Conservation (phyloP, 768 basidiomycete genomes). For the Butyriboletus loyo region DNA sequence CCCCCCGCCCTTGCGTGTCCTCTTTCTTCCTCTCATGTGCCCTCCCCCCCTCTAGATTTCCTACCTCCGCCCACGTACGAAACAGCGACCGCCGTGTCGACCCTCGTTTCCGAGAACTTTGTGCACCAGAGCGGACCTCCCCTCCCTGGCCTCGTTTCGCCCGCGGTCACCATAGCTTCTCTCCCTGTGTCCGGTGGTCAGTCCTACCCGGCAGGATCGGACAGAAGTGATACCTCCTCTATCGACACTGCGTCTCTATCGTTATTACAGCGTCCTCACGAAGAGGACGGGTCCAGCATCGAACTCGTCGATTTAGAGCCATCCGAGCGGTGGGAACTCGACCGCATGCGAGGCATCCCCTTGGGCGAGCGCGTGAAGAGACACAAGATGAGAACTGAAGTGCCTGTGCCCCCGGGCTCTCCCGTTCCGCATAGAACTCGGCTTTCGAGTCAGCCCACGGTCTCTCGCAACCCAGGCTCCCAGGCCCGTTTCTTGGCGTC, state of each 20-base stretch:
- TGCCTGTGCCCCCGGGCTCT: conserved; percentile 12
- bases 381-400: conserved; percentile 34
- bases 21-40: not conserved
- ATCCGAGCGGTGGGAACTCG: conserved; percentile 42
- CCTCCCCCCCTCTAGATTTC: conserved; percentile 45
- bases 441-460: conserved; percentile 28
- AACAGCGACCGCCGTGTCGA: conserved; percentile 43
- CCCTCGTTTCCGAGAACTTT: conserved; percentile 42
- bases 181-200: conserved; percentile 16
- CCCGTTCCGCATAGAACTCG: conserved; percentile 30
- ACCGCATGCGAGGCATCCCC: conserved; percentile 41
- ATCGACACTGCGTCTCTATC: conserved; percentile 18
- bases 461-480: conserved; percentile 25
- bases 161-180: conserved; percentile 23
- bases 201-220: conserved; percentile 12
- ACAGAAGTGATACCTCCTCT: conserved; percentile 25
- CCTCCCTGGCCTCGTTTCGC: conserved; percentile 24
- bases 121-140: conserved; percentile 27
- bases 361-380: conserved; percentile 41
- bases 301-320: conserved; percentile 52
- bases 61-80: conserved; percentile 78
- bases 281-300: conserved; percentile 48
- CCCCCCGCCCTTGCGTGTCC: not conserved
- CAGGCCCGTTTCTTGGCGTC: conserved; percentile 33
- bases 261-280: conserved; percentile 23